Conservation (phyloP, 2,329 filamentous ascomycete genomes). For the Apiospora koreana region DNA sequence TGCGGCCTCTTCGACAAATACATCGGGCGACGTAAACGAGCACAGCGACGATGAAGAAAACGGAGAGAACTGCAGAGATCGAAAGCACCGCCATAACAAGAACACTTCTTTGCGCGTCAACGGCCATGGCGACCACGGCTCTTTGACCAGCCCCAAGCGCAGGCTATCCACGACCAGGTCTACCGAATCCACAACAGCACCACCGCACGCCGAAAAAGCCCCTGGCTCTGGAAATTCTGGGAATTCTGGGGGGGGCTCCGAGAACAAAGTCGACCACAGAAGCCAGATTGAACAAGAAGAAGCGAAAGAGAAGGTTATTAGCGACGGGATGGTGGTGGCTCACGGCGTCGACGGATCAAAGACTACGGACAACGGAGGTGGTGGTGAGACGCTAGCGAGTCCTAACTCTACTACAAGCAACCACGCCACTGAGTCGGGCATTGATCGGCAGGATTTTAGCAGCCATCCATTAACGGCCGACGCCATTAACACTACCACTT, state of each 20-base stretch:
- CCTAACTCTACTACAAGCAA: constrained; percentile 24
- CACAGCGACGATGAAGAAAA: constrained; percentile 19
- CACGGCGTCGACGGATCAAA: constrained; percentile 2
- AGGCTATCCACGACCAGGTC: constrained; percentile 8
- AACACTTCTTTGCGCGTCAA: constrained; percentile 11
- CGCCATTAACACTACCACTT: not conserved
- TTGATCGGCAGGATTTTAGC: constrained; percentile 36
- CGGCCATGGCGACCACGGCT: constrained; percentile 10
- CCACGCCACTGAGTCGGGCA: constrained; percentile 26
- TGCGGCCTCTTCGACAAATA: not conserved
- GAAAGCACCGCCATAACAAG: not conserved
- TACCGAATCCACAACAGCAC: not conserved
- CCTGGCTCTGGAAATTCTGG: not conserved
- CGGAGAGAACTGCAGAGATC: not conserved
- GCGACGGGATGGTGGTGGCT: constrained; percentile 8
- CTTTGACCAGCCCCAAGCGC: constrained; percentile 1
- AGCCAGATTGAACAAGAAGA: not conserved
- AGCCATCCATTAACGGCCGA: constrained; percentile 17
- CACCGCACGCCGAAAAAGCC: not conserved
- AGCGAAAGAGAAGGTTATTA: not conserved
- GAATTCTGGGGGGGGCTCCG: too few species aligned
- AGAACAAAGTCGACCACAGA: not conserved
- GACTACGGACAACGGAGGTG: constrained; percentile 3
- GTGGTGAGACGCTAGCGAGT: constrained; percentile 20
- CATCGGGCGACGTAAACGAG: constrained; percentile 17